Base-by-base conservation (phyloP, 2,329 filamentous ascomycete genomes). In the Neonectria magnoliae region DNA sequence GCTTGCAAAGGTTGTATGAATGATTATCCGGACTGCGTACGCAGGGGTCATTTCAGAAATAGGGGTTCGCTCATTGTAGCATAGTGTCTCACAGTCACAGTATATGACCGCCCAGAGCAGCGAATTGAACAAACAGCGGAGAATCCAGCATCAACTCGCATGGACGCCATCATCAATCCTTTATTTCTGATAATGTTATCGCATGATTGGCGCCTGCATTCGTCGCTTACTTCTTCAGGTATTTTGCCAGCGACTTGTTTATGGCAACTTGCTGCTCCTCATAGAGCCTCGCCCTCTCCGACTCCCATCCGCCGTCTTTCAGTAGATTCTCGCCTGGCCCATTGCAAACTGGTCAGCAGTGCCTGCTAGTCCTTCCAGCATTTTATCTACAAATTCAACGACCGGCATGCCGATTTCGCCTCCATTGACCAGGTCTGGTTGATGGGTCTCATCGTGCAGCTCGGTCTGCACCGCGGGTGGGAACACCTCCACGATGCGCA, bases 331-430 rank as follows among this genome's bases (percentile, higher is more conserved):
- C 72, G 1, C 70, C 69, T 0, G 62, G 70, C 0, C 70, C 71
- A 75, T 52, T 6, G 70, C 71, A 64, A 74, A 73, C 42, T 73
- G 73, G 10, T 73, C 72, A 29, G 70, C 57, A 0, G 71, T 72
- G 47, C 42, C 62, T 2, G 54, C 54, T 38, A 75, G 56, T 1
- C 73, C 71, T 13, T 68, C 63, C 11, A 65, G 68, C 70, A 73
- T 73, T 11, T 82, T 80, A 0, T 85, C 78, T 2, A 76, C 78
- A 67, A 83, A 88, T 27, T 80, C 73, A 1, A 25, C 75, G 38
- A 82, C 67, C 1, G 78, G 75, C 67, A 81, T 80, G 0, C 80
- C 80, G 50, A 81, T 76, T 20, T 72, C 59, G 4, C 72, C 69
- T 0, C 74, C 74, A 2, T 74, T 66, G 7, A 72, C 60, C 16